A percentile compares a stretch with the other conserved stretches of the same genome.
Evolutionary conservation across 352 stramenopile species (phyloP).

Genomic region (Phytopythium cucurbitacearum): DNA sequence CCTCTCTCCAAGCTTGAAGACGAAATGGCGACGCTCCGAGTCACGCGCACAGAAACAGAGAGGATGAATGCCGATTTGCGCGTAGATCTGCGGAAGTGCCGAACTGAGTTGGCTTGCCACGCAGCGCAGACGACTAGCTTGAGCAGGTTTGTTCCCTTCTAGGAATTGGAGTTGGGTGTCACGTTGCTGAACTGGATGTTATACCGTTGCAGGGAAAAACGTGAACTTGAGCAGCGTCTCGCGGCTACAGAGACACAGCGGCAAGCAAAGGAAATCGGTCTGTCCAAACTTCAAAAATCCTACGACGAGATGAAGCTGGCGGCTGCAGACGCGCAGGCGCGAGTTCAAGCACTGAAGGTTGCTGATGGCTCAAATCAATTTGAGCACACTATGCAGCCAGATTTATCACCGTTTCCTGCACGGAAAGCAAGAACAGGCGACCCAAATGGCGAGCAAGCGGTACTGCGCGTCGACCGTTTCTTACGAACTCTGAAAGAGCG

Average conservation of each 20-base stretch:
- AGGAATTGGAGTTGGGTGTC: too few species aligned
- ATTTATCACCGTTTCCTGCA: too few species aligned
- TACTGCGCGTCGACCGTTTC: too few species aligned
- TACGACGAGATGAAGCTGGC: conserved; percentile 38
- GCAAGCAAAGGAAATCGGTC: conserved; percentile 28
- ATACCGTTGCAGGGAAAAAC: conserved; percentile 36
- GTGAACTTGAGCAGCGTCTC: conserved; percentile 41
- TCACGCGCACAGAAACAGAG: conserved; percentile 35
- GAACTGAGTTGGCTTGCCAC: conserved; percentile 49
- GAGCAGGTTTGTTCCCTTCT: conserved; percentile 25
- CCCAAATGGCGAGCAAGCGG: too few species aligned
- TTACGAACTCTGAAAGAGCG: too few species aligned
- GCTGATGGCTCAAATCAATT: too few species aligned
- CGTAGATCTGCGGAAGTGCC: conserved; percentile 35
- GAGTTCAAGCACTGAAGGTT: conserved; percentile 12
- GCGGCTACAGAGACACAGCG: conserved; percentile 28
- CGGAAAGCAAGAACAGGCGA: too few species aligned
- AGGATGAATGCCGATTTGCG: conserved; percentile 44
- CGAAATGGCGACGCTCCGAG: conserved; percentile 35
- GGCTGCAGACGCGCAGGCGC: conserved; percentile 32
- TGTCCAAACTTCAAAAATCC: conserved; percentile 21
- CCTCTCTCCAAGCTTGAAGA: conserved; percentile 33
- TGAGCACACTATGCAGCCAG: too few species aligned
- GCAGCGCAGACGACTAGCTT: conserved; percentile 35
- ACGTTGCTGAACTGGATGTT: neutral